Base-by-base conservation (phyloP, 768 basidiomycete genomes). In the Lyophyllum atratum region DNA sequence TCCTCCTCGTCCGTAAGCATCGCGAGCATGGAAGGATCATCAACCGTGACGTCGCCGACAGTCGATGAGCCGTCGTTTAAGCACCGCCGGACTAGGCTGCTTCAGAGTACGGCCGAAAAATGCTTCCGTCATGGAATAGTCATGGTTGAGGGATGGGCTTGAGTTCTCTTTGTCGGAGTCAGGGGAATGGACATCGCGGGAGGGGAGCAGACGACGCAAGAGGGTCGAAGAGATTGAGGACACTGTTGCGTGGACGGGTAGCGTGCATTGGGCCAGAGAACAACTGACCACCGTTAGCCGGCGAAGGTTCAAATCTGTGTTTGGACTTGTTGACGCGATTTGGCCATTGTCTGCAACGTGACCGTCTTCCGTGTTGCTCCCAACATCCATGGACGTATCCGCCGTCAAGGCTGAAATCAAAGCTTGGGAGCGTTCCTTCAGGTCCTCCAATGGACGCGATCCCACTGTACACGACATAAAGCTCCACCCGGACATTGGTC, bases 381-480 rank as follows among this genome's bases (percentile, higher is more conserved):
- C 48, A 48, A 44, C 52, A 22, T 31, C 55, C 57, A 80, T 78
- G 76, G 81, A 85, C 63, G 58, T 84, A 52, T 67, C 79, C 31
- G 61, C 76, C 47, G 71, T 92, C 31, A 83, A 85, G 10, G 74
- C 85, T 58, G 85, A 93, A 66, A 84, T 93, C 59, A 93, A 93
- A 70, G 59, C 74, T 42, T 93, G 90, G 86, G 92, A 93, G 66
- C 85, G 85, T 59, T 76, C 76, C 19, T 93, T 92, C 70, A 83
- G 78, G 55, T 70, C 74, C 0, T 64, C 61, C 0, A 74, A 90
- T 67, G 82, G 80, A 39, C 79, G 82, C 59, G 79, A 83, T 31
- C 86, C 91, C 0, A 80, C 83, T 25, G 71, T 90, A 2, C 80
- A 90, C 47, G 92, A 93, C 64, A 92, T 93, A 53, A 87, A 78